Evolutionary conservation across 768 basidiomycete species (phyloP), one percentile per base, ranked within the genome.

Genomic region (Rhodocollybia butyracea): DNA sequence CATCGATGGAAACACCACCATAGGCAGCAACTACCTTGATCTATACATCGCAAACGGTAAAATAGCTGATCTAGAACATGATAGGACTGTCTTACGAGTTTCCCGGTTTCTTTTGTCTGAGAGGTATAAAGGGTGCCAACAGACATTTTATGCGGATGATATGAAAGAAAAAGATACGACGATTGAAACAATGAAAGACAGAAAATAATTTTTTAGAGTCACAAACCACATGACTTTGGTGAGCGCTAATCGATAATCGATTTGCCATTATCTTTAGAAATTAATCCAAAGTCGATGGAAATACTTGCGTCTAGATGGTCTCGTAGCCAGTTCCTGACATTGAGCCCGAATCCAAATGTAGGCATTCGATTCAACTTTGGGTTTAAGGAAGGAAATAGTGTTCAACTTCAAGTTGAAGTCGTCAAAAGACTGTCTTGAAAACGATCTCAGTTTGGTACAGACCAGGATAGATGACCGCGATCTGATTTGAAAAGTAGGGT

Each of bases 111-210:
- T 61, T 82, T 76, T 15, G 22, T 22, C 5, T 76, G 72, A 31
- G 64, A 63, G 7, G 82, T 79, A 75, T 79, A 89, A 55, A 91
- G 77, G 58, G 84, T 90, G 62, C 86, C 86, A 58, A 75, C 71
- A 51, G 85, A 77, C 56, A 79, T 47, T 47, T 47, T 47, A 19
- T 13, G 17, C n/a, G n/a, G 67, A 54, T 45, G 60, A 57, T 56
- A 57, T 61, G 58, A 31, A 63, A 57, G 61, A 60, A 58, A 48
- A 55, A 40, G 32, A 22, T 36, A n/a, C n/a, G 43, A 45, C 12
- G 27, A 43, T 21, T n/a, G 41, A 11, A 17, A 43, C 12, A 10
- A 29, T 45, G 15, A 29, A 45, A 3, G n/a, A 15, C 12, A 45
- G 43, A 13, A 45, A 45, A 42, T 6, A 45, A 42, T 6, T 45